A percentile compares a stretch with the other conserved stretches of the same genome.
phyloP scores from a whole-genome alignment of 1,284 basidiomycete genomes.

The Ustilago sp. region DNA sequence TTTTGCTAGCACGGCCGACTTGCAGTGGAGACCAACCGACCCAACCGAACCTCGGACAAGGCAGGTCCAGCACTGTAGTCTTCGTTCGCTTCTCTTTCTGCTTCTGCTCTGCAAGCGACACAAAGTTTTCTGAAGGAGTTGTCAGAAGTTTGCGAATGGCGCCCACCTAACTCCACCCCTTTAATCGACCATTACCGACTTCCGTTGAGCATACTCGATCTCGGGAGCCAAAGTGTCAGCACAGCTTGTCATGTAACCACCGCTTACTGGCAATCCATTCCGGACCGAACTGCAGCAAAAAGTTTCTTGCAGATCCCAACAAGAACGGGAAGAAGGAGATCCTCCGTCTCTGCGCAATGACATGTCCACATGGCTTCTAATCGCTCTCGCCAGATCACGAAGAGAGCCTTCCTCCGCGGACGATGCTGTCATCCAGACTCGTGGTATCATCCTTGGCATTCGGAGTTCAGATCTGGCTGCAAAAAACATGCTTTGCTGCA shows the following conservation, averaged over 20 bases:
- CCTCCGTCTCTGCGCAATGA: not conserved
- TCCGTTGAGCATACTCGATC: not conserved
- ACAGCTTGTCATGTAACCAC: not conserved
- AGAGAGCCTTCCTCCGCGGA: not conserved
- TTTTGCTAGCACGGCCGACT: too few relatives aligned
- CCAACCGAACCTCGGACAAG: too few relatives aligned
- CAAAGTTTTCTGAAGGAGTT: not conserved
- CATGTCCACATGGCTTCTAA: not conserved
- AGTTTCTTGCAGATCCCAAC: not conserved
- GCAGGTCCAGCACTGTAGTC: too few relatives aligned
- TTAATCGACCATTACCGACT: not conserved
- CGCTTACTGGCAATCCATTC: slow-evolving; percentile 9
- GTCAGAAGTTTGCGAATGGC: slow-evolving; percentile 6
- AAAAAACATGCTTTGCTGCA: not conserved
- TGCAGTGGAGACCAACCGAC: too few relatives aligned
- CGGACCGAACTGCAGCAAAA: slow-evolving; percentile 12
- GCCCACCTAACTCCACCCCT: not conserved
- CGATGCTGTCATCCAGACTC: not conserved
- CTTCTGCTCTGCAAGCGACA: not conserved
- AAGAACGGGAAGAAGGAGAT: slow-evolving; percentile 1
- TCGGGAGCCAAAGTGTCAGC: too few relatives aligned
- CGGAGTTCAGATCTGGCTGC: not conserved
- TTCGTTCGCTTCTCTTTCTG: not conserved
- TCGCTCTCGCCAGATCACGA: not conserved
- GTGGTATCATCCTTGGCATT: not conserved